Evolutionary conservation across 208 protist genomes (phyloP).

Genomic region (Herpetomonas tarakana): DNA sequence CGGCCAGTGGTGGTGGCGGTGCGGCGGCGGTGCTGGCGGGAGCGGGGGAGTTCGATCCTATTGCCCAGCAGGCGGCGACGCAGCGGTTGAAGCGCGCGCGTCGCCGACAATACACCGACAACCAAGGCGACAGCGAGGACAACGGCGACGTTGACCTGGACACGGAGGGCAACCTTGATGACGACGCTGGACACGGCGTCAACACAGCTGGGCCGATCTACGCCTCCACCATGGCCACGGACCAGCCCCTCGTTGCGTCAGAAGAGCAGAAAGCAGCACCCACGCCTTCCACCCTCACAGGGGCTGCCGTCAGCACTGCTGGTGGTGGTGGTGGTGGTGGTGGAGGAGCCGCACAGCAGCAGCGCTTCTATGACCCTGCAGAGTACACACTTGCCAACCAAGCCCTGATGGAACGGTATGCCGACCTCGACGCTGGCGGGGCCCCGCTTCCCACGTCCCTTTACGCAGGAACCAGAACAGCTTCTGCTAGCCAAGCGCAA

Average conservation of each 20-base stretch:
- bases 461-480: background rate
- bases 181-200: slow-evolving; percentile 5
- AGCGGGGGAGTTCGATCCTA: slow-evolving; percentile 36
- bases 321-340: background rate
- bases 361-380: background rate
- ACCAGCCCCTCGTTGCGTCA: background rate
- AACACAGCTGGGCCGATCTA: background rate
- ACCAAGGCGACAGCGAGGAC: slow-evolving; percentile 6
- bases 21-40: background rate
- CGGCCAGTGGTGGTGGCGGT: background rate
- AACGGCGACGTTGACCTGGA: slow-evolving; percentile 3
- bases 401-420: background rate
- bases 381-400: background rate
- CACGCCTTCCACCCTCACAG: background rate
- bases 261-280: background rate
- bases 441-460: background rate
- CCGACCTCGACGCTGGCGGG: background rate
- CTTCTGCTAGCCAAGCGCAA: too few species aligned
- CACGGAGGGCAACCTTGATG: background rate
- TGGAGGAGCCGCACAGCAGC: background rate
- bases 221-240: slow-evolving; percentile 6
- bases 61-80: slow-evolving; percentile 24
- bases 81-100: slow-evolving; percentile 19
- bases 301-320: background rate
- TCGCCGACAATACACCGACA: slow-evolving; percentile 4